A percentile compares a stretch with the other conserved stretches of the same genome.
Conservation (phyloP, 2,329 filamentous ascomycete genomes). For the Lasiodiplodia hormozganensis region DNA sequence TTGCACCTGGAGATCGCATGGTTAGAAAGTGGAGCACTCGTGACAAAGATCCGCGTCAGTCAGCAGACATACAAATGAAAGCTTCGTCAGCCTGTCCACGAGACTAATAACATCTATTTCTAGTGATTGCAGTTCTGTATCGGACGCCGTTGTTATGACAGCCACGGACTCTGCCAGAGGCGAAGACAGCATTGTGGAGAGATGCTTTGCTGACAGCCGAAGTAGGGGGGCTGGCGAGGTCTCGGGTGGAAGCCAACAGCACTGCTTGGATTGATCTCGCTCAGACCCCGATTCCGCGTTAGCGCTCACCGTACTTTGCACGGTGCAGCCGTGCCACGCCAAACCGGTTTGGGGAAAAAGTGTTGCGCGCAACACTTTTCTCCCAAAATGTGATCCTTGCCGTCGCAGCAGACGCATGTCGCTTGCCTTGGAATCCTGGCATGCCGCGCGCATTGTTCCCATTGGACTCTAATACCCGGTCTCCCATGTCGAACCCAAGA, state of each 20-base stretch:
- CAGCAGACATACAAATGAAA: slow-evolving; percentile 4
- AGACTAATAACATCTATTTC: neutral
- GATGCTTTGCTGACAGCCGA: neutral
- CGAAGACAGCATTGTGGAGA: neutral
- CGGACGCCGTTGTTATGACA: neutral
- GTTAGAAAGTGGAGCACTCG: slow-evolving; percentile 2
- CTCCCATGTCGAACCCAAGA: neutral
- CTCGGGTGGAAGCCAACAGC: neutral
- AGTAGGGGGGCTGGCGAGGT: neutral
- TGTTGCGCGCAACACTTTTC: neutral
- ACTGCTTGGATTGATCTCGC: neutral
- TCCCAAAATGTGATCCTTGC: neutral
- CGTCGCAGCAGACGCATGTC: neutral
- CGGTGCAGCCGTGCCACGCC: neutral
- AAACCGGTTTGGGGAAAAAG: slow-evolving; percentile 3
- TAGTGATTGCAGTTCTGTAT: neutral
- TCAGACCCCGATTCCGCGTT: neutral
- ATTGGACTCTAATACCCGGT: neutral
- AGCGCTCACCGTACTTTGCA: slow-evolving; percentile 9
- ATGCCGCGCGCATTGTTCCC: neutral
- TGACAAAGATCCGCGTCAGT: neutral
- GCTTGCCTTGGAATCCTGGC: neutral
- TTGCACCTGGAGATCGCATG: neutral
- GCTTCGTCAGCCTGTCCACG: slow-evolving; percentile 1
- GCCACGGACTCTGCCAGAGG: neutral